These are phyloP conservation scores for Hyparrhenia diplandra DNA, from an alignment of 176 grass and related monocot genomes.

Conservation along the genomic window DNA sequence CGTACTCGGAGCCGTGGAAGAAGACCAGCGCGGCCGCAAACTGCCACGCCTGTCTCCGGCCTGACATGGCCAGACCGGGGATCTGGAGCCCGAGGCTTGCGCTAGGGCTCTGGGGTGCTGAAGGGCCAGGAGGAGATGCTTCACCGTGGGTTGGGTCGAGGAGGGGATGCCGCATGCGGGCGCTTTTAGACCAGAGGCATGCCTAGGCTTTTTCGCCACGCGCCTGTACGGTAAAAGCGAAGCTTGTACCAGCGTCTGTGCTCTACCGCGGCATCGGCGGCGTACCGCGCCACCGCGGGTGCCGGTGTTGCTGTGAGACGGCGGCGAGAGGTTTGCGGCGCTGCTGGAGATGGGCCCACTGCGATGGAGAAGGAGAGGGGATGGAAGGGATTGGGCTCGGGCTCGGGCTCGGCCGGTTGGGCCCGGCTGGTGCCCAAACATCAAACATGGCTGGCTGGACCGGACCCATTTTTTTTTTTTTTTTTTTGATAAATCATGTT, in stretches of 20 bases:
- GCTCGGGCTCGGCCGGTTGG: too few relatives aligned
- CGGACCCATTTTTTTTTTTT: too few relatives aligned
- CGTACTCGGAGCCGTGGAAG: conserved; percentile 86
- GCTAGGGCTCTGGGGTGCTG: conserved; percentile 2
- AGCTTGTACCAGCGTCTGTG: neutral
- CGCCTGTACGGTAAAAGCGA: conserved; percentile 1
- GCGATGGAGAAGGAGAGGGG: neutral
- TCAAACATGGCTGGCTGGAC: too few relatives aligned
- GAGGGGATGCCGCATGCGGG: conserved; percentile 20
- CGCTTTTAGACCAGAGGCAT: neutral
- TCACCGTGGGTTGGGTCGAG: neutral
- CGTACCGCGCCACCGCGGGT: neutral
- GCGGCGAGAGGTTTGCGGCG: neutral
- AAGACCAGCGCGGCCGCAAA: conserved; percentile 53
- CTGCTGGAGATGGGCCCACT: neutral
- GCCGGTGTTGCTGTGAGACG: neutral
- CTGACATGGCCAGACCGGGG: conserved; percentile 21
- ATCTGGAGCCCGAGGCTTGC: conserved; percentile 4
- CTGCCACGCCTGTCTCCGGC: conserved; percentile 48
- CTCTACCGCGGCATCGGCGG: neutral
- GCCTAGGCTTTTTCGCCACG: neutral
- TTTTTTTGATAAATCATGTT: too few relatives aligned
- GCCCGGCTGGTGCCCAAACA: too few relatives aligned
- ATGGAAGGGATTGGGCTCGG: too few relatives aligned
- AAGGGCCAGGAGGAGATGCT: conserved; percentile 4